Evolutionary conservation across 768 basidiomycete species (phyloP).

Genomic region (Filobasidium wieringae): DNA sequence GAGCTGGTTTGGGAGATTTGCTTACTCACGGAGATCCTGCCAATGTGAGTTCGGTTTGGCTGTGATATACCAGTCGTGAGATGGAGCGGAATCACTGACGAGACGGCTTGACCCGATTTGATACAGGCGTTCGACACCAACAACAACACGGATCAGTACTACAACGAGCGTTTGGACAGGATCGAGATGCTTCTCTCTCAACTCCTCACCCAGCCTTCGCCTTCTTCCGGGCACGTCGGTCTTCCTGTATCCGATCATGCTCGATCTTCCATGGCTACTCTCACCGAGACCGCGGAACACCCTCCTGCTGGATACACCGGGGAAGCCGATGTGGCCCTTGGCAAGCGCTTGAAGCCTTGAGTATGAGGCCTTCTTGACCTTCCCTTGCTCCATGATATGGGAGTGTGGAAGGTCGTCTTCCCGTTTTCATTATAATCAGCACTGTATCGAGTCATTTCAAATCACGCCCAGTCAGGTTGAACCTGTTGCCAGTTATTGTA

Average conservation of each 20-base stretch:
- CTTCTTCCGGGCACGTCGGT: not conserved
- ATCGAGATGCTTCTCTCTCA: conserved; percentile 24
- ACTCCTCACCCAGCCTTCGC: not conserved
- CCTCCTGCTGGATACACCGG: too few relatives aligned
- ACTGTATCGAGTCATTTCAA: too few relatives aligned
- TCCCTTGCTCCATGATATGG: too few relatives aligned
- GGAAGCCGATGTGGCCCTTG: too few relatives aligned
- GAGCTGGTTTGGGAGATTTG: conserved; percentile 35
- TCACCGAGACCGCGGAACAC: not conserved
- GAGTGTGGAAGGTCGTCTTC: too few relatives aligned
- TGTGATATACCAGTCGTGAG: too few relatives aligned
- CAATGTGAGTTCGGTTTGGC: conserved; percentile 14
- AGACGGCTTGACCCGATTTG: not conserved
- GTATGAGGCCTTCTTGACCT: too few relatives aligned
- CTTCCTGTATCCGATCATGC: not conserved
- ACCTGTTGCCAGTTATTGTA: too few relatives aligned
- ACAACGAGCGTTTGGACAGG: conserved; percentile 20
- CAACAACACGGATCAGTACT: conserved; percentile 9
- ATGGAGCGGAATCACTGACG: not conserved
- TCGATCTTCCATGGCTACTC: conserved; percentile 1
- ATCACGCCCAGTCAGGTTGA: too few relatives aligned
- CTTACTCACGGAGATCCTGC: conserved; percentile 23
- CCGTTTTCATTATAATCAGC: too few relatives aligned
- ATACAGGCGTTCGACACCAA: conserved; percentile 14
- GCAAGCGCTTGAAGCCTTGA: too few relatives aligned